Base-by-base conservation (phyloP, 441 rosid genomes). In the Omphalea diandra region DNA sequence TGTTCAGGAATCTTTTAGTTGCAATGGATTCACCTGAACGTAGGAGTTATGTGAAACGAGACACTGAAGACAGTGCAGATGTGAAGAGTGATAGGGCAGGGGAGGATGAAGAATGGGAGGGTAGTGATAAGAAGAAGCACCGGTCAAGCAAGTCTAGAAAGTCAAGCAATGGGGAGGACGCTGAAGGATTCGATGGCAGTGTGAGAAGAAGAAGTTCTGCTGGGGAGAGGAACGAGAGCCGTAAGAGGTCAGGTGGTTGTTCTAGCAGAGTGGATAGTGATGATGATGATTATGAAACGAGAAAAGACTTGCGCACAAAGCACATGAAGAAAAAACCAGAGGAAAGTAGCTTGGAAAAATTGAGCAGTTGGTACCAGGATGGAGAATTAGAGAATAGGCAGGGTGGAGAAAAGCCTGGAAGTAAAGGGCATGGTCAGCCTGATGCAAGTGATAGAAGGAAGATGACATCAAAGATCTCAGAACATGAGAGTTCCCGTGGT, bases 351-450 rank as follows among this genome's bases (percentile, higher is more conserved):
- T 80, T 95, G 85, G 97, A 95, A 58, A 87, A 87, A 77, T 72
- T 92, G 69, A 93, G 97, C 70, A 93, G 85, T 78, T 90, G 91
- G 88, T 93, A 93, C 70, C 89, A 96, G 82, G 99, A 95, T 61
- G 97, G 98, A 67, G 97, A 95, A 50, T 78, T 79, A 22, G 99
- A 93, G 40, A 80, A 63, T 69, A 79, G 79, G 80, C 87, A 71
- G 62, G 88, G 80, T 72, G 87, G 83, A n/a, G 97, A 90, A 44
- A 91, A 84, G 83, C 69, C 76, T 41, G 85, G 84, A 55, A 70
- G 75, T 73, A 87, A 75, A 78, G 88, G 85, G 52, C 85, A 80
- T 64, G 65, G 75, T 74, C 80, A 82, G 59, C 69, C 46, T 36
- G 90, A 81, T 70, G 91, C 86, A 12, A 79, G 86, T 49, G 98